Base-by-base conservation (phyloP, 2,329 filamentous ascomycete genomes). In the Colletotrichum cereale region DNA sequence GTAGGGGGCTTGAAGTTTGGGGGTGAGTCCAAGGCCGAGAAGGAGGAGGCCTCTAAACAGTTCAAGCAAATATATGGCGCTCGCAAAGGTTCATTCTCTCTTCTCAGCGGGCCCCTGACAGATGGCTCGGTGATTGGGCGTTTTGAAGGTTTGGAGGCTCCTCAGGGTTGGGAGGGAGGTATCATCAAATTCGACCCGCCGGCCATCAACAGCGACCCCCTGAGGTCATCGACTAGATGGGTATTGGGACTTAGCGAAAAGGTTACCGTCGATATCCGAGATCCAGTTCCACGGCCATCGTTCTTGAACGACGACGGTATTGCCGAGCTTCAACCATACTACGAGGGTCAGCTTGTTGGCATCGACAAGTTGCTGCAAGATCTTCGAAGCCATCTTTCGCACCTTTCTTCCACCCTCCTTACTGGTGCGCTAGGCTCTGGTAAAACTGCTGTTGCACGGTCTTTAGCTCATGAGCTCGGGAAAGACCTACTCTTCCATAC, bases 401-500 rank as follows among this genome's bases (percentile, higher is more conserved):
- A 97, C 75, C 89, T 93, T 74, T 98, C 96, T 0, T 98, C 96
- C 0, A 93, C 98, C 1, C 85, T 99, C 31, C 82, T 99, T 53
- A 97, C 95, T 0, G 96, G 96, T 48, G 94, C 93, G 0, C 89
- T 97, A 74, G 96, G 96, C 0, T 92, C 95, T 29, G 96, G 96
- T 34, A 99, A 99, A 83, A 95, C 94, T 2, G 91, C 91, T 0
- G 88, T 98, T 36, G 89, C 93, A 5, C 92, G 93, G 73, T 85
- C 94, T 34, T 83, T 98, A 36, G 94, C 92, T 1, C 90, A 93
- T 77, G 88, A 87, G 50, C 84, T 99, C 65, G 90, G 92, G 31
- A 87, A 87, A 64, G 90, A 94, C 56, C 88, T 89, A 63, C 84
- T 98, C 0, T 97, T 93, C 78, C 92, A 97, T 78, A 92, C 92